Evolutionary conservation across 208 protist species (phyloP).

Genomic region (Wallacemonas collosoma): DNA sequence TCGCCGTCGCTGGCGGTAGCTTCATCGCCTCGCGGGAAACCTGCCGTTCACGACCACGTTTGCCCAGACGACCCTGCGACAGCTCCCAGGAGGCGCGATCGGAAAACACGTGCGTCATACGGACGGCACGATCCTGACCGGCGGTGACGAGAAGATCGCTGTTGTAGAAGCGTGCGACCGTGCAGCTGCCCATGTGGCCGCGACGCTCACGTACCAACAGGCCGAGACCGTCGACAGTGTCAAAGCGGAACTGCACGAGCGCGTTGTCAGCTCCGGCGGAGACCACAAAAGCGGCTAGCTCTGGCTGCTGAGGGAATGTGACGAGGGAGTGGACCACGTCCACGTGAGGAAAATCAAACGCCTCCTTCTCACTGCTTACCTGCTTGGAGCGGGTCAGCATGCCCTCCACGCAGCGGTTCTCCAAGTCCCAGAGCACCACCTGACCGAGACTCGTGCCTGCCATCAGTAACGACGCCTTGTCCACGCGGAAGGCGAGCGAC

Average conservation of each 20-base stretch:
- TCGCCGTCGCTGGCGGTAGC: conserved; percentile 65
- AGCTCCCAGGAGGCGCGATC: conserved; percentile 90
- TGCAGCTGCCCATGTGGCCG: conserved; percentile 85
- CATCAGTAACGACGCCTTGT: conserved; percentile 75
- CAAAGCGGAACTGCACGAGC: conserved; percentile 89
- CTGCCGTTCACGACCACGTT: conserved; percentile 62
- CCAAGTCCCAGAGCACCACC: conserved; percentile 86
- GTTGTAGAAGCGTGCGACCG: conserved; percentile 84
- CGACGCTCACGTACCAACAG: conserved; percentile 83
- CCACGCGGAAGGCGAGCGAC: conserved; percentile 77
- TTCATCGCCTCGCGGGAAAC: conserved; percentile 66
- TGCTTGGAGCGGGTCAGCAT: conserved; percentile 79
- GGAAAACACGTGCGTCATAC: conserved; percentile 89
- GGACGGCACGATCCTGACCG: conserved; percentile 72
- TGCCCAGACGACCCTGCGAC: conserved; percentile 87
- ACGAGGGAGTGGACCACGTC: conserved; percentile 76
- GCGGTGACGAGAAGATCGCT: conserved; percentile 79
- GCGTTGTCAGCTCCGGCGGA: conserved; percentile 90
- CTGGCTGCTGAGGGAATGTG: conserved; percentile 43
- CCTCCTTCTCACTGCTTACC: conserved; percentile 66
- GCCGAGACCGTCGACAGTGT: conserved; percentile 85
- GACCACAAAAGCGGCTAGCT: conserved; percentile 53
- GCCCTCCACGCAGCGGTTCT: conserved; percentile 80
- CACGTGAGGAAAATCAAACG: conserved; percentile 71
- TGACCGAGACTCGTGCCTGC: conserved; percentile 78